Conservation (phyloP, 1,139 yeast species). For the Pichia sp. region DNA sequence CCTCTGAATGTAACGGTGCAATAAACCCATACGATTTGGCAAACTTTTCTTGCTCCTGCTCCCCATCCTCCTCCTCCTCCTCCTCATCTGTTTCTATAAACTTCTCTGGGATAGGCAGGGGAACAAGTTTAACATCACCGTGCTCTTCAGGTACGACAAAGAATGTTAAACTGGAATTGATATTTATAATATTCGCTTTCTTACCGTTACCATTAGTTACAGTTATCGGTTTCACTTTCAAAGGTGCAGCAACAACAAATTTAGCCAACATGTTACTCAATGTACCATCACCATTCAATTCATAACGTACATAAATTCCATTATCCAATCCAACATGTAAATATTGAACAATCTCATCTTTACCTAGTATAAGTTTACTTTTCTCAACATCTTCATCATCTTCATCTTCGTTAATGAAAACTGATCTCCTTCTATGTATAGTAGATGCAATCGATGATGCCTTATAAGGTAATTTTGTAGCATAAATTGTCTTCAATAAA, state of each 20-base stretch:
- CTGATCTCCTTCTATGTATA: conserved; percentile 29
- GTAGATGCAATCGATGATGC: conserved; percentile 44
- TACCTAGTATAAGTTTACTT: not conserved
- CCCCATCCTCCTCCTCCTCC: conserved; percentile 7
- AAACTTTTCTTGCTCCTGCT: conserved; percentile 3
- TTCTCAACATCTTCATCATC: conserved; percentile 17
- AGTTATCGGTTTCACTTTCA: conserved; percentile 30
- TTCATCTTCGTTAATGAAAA: conserved; percentile 9
- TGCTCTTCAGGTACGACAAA: conserved; percentile 7
- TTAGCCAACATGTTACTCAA: conserved; percentile 63
- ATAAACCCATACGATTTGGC: conserved; percentile 24
- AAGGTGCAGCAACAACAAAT: conserved; percentile 54
- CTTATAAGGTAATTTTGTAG: conserved; percentile 62
- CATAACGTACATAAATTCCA: conserved; percentile 70
- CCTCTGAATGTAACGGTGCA: conserved; percentile 56
- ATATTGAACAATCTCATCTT: conserved; percentile 26
- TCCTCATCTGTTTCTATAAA: conserved; percentile 9
- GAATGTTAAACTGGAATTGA: conserved; percentile 7
- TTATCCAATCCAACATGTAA: conserved; percentile 70
- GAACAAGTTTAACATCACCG: conserved; percentile 35
- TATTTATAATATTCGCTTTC: conserved; percentile 1
- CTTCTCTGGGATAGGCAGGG: conserved; percentile 30
- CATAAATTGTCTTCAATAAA: conserved; percentile 53
- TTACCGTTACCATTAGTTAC: conserved; percentile 18
- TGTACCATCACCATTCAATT: conserved; percentile 53